phyloP scores from a whole-genome alignment of 202 grass and related monocot genomes.

The Alloteropsis angusta region DNA sequence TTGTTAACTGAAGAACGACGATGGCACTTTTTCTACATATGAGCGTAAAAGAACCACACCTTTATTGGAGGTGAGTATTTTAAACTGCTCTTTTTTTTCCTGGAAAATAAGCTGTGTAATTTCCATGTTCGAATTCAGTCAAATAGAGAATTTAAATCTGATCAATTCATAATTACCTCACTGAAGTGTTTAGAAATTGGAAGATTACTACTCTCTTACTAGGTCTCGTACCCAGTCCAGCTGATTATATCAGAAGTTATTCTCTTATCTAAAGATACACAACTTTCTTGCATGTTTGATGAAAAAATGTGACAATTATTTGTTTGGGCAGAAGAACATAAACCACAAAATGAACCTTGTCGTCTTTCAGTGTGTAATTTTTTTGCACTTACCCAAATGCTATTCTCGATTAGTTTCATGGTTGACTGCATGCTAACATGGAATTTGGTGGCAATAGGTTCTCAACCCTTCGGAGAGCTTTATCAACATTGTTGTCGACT shows the following conservation, averaged over 20 bases:
- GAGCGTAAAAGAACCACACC: conserved; percentile 26
- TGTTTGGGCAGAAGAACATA: neutral
- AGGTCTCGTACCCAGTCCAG: neutral
- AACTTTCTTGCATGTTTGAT: too few species aligned
- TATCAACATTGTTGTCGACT: conserved; percentile 18
- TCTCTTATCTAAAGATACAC: too few species aligned
- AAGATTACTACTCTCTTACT: neutral
- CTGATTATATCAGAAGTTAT: neutral
- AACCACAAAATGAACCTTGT: too few species aligned
- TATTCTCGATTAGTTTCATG: neutral
- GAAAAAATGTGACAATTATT: too few species aligned
- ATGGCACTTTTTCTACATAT: conserved; percentile 21
- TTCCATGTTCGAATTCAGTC: neutral
- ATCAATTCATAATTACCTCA: neutral
- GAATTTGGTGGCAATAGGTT: conserved; percentile 2
- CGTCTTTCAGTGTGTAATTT: too few species aligned
- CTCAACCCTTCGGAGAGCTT: conserved; percentile 31
- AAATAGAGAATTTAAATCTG: neutral
- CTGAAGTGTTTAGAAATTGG: neutral
- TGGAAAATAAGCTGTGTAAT: neutral
- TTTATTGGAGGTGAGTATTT: conserved; percentile 10
- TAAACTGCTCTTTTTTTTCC: neutral
- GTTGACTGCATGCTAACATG: neutral
- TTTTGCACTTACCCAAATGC: neutral
- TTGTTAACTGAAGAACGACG: conserved; percentile 22